A percentile compares a stretch with the other conserved stretches of the same genome.
phyloP scores from a whole-genome alignment of 345 rosid species.

The Moringa oleifera region DNA sequence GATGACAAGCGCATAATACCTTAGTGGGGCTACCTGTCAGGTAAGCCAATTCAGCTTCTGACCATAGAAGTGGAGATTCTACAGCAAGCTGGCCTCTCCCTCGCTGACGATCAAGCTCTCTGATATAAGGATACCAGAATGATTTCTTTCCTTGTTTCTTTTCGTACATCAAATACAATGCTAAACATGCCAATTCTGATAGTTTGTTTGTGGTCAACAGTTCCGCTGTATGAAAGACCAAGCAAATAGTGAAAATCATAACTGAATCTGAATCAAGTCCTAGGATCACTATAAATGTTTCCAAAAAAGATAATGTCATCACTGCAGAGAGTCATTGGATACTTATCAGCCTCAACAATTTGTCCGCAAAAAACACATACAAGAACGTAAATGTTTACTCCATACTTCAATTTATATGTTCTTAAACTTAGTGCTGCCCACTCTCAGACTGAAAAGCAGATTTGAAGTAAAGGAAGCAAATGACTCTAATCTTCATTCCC shows the following conservation, averaged over 20 bases:
- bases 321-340: no score
- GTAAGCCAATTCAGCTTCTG: slow-evolving; percentile 80
- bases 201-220: slow-evolving; percentile 81
- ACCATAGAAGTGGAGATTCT: slow-evolving; percentile 94
- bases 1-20: slow-evolving; percentile 34
- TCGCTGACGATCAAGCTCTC: slow-evolving; percentile 97
- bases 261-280: background rate
- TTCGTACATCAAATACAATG: slow-evolving; percentile 95
- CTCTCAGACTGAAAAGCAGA: background rate
- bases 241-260: background rate
- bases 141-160: slow-evolving; percentile 95
- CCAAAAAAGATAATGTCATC: no score
- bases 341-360: no score
- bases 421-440: background rate
- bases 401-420: no score
- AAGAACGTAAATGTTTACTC: no score
- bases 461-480: background rate
- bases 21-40: slow-evolving; percentile 89
- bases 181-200: slow-evolving; percentile 91
- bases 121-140: slow-evolving; percentile 89
- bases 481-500: background rate
- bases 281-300: background rate
- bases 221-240: slow-evolving; percentile 51
- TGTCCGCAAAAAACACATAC: no score
- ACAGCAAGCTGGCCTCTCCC: slow-evolving; percentile 93